Conservation (phyloP, 208 protist genomes). For the Leishmania mexicana region DNA sequence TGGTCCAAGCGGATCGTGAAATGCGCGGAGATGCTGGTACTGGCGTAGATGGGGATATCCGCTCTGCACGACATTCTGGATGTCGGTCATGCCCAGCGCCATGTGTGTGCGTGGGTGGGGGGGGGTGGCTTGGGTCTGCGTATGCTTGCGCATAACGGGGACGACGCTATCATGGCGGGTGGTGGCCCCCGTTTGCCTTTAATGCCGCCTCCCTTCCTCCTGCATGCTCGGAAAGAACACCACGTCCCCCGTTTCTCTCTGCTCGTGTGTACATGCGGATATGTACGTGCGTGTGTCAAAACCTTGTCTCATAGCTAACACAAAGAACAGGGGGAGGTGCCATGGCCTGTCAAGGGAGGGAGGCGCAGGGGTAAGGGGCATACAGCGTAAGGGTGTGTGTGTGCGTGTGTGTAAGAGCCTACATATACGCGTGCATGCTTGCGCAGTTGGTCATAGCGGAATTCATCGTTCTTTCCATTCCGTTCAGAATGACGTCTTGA, state of each 20-base stretch:
- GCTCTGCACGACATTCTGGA: constrained; percentile 5
- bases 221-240: not conserved
- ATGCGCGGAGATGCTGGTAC: constrained; percentile 42
- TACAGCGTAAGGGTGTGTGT: not conserved
- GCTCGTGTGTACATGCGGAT: not conserved
- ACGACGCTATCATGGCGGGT: not conserved
- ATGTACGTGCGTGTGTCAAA: not conserved
- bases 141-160: not conserved
- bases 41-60: not conserved
- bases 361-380: not conserved
- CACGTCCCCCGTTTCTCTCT: not conserved
- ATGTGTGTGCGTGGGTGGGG: not conserved
- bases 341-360: not conserved
- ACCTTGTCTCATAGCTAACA: not conserved
- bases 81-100: not conserved
- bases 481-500: too few species aligned
- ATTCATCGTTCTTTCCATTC: not conserved
- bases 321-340: not conserved
- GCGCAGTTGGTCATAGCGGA: too few species aligned
- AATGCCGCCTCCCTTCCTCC: not conserved
- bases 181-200: not conserved
- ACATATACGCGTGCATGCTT: not conserved
- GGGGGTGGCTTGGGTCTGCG: not conserved
- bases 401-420: not conserved
- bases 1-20: constrained; percentile 56